These are phyloP conservation scores for Nosema bombycis DNA, from an alignment of 371 early-diverging fungal genomes.

Conservation along the genomic window DNA sequence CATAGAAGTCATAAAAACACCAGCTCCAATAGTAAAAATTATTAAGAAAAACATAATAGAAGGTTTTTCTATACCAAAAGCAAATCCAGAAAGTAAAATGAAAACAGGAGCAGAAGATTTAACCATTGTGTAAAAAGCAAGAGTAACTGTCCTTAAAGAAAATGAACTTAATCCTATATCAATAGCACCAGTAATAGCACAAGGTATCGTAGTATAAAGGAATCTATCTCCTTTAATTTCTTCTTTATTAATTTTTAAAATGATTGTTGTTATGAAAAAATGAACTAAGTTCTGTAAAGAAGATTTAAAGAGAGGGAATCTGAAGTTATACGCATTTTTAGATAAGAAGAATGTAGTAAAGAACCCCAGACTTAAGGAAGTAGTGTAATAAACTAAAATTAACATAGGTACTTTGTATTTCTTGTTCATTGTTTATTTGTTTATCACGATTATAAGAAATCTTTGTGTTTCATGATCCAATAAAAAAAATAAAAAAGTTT, in stretches of 20 bases:
- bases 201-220: slow-evolving; percentile 36
- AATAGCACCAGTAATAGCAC: slow-evolving; percentile 59
- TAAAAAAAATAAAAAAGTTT: too few species aligned
- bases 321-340: slow-evolving; percentile 61
- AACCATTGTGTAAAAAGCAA: slow-evolving; percentile 65
- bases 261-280: slow-evolving; percentile 46
- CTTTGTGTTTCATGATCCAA: too few species aligned
- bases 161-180: slow-evolving; percentile 62
- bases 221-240: slow-evolving; percentile 18
- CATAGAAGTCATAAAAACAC: slow-evolving; percentile 59
- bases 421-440: slow-evolving; percentile 28
- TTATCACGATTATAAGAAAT: too few species aligned
- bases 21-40: slow-evolving; percentile 62
- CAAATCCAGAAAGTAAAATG: slow-evolving; percentile 61
- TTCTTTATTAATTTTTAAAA: slow-evolving; percentile 37
- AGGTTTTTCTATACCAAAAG: slow-evolving; percentile 61
- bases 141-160: slow-evolving; percentile 55
- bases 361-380: slow-evolving; percentile 58
- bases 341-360: slow-evolving; percentile 60
- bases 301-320: slow-evolving; percentile 63
- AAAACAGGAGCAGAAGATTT: slow-evolving; percentile 65
- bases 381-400: slow-evolving; percentile 44
- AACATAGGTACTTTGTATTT: slow-evolving; percentile 5
- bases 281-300: slow-evolving; percentile 59
- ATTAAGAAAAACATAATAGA: slow-evolving; percentile 46